Base-by-base conservation (phyloP, 2,329 filamentous ascomycete genomes). In the Myriosclerotinia scirpicola region DNA sequence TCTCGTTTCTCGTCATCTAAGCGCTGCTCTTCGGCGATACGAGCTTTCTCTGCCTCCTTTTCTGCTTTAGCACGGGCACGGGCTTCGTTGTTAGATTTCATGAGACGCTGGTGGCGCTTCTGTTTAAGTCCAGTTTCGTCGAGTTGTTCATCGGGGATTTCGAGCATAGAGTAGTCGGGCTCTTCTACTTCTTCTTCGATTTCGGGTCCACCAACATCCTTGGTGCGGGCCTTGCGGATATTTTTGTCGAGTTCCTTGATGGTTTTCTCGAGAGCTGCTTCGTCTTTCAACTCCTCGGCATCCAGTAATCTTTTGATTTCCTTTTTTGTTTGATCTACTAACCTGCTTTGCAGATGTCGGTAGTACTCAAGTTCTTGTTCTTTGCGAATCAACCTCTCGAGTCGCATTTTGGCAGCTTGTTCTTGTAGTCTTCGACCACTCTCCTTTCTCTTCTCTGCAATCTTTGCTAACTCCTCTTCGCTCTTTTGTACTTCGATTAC, bases 341-440 rank as follows among this genome's bases (percentile, higher is more conserved):
- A 82, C 70, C 87, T 87, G 44, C 81, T 78, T 75, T 96, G 92
- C 5, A 99, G 80, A 67, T 92, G 87, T 76, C 92, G 93, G 82
- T 93, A 97, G 78, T 97, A 97, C 72, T 96, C 93, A 1, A 98
- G 81, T 76, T 98, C 93, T 76, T 96, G 88, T 79, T 99, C 95
- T 78, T 99, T 99, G 75, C 91, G 91, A 77, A 98, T 92, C 56
- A 99, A 82, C 74, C 96, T 96, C 71, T 99, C 95, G 0, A 99
- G 81, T 9, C 95, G 89, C 92, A 97, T 97, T 79, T 97, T 98
- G 12, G 94, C 94, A 0, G 95, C 95, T 78, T 99, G 95, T 74
- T 97, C 93, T 77, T 99, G 95, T 36, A 99, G 77, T 55, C 96
- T 85, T 70, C 95, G 85, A 0, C 95, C 95, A 72, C 92, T 95